Conservation (phyloP, 2,329 filamentous ascomycete genomes). For the Colletotrichum ledebouriae region DNA sequence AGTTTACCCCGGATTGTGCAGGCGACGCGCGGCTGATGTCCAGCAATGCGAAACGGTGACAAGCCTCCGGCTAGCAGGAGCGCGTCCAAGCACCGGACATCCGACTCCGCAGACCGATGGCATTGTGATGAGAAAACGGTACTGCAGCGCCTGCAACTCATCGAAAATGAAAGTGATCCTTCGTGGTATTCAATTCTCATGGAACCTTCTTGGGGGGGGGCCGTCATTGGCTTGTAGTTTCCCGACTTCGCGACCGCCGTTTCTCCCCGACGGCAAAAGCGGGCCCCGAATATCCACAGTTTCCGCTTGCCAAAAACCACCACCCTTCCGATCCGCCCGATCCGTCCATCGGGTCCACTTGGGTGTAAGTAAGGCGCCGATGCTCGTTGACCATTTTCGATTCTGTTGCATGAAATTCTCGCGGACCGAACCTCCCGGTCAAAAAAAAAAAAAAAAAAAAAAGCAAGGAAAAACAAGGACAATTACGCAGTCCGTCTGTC, state of each 20-base stretch:
- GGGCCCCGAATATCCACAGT: not conserved
- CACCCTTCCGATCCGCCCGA: conserved; percentile 8
- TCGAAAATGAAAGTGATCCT: not conserved
- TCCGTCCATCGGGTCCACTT: conserved; percentile 5
- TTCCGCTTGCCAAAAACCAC: conserved; percentile 12
- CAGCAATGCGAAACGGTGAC: conserved; percentile 6
- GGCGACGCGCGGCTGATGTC: conserved; percentile 16
- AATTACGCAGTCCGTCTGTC: not conserved
- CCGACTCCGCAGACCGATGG: not conserved
- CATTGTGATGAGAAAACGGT: not conserved
- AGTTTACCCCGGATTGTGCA: conserved; percentile 3
- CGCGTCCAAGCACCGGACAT: conserved; percentile 30
- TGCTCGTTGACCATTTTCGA: conserved; percentile 1
- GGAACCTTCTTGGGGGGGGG: too few relatives aligned
- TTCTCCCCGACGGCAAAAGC: not conserved
- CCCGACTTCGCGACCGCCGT: not conserved
- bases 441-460: not conserved
- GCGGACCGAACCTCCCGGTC: conserved; percentile 4
- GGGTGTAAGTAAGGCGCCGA: not conserved
- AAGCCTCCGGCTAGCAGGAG: conserved; percentile 11
- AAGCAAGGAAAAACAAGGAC: not conserved
- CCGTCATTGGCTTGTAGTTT: too few relatives aligned
- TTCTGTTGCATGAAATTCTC: not conserved
- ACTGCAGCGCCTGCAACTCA: not conserved
- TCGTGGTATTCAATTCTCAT: not conserved